phyloP scores from a whole-genome alignment of 805 yeast genomes.

The Nakazawaea ishiwadae region DNA sequence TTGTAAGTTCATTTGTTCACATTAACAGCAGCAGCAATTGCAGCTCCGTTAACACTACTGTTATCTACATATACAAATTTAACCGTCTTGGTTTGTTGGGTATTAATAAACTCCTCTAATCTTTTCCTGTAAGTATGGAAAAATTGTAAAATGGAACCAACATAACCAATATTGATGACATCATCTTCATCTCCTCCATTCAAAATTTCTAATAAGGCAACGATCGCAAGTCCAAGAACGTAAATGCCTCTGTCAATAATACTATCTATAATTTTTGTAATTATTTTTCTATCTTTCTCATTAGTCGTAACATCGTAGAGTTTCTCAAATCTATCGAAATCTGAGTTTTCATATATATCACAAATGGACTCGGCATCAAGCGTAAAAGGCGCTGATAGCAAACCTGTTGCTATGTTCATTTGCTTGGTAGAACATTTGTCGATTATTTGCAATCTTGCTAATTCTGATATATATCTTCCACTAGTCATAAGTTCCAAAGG shows the following conservation, averaged over 20 bases:
- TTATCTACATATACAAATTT: slow-evolving; percentile 36
- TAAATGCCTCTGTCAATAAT: slow-evolving; percentile 42
- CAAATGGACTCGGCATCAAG: slow-evolving; percentile 39
- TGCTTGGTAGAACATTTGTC: slow-evolving; percentile 19
- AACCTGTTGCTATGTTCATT: background rate
- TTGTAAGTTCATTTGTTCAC: too few relatives aligned
- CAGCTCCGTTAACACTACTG: slow-evolving; percentile 50
- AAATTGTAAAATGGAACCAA: slow-evolving; percentile 47
- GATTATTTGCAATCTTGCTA: slow-evolving; percentile 37
- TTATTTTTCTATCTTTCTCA: slow-evolving; percentile 8
- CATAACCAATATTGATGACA: slow-evolving; percentile 36
- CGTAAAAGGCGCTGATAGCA: slow-evolving; percentile 21
- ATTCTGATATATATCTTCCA: slow-evolving; percentile 54
- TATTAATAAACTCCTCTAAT: slow-evolving; percentile 21
- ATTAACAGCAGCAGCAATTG: slow-evolving; percentile 38
- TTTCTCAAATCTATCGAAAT: slow-evolving; percentile 20
- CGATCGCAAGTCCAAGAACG: slow-evolving; percentile 35
- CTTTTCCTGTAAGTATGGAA: slow-evolving; percentile 33
- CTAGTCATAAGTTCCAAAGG: slow-evolving; percentile 53
- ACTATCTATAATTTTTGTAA: slow-evolving; percentile 24
- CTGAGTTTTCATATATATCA: slow-evolving; percentile 28
- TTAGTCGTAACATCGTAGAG: slow-evolving; percentile 7
- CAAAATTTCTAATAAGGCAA: slow-evolving; percentile 31
- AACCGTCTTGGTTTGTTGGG: slow-evolving; percentile 22
- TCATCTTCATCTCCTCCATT: slow-evolving; percentile 16